phyloP scores from a whole-genome alignment of 768 basidiomycete genomes.

The Serendipita sp. region DNA sequence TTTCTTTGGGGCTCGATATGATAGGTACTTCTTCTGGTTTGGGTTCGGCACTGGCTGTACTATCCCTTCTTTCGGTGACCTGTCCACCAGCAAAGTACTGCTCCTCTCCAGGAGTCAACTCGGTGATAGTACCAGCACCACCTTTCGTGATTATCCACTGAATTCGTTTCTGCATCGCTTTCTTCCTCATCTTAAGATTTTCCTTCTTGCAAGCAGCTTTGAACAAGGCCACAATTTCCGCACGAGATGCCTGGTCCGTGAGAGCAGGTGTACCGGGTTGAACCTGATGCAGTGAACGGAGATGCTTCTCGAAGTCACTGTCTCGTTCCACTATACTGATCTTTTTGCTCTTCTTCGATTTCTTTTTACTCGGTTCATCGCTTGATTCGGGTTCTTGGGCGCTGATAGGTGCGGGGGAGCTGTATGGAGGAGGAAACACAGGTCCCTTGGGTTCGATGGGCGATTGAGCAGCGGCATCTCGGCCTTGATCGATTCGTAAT shows the following conservation, averaged over 20 bases:
- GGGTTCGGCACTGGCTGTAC: too few relatives aligned
- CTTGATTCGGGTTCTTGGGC: neutral
- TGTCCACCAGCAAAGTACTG: neutral
- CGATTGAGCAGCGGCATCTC: slow-evolving; percentile 20
- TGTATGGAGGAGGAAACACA: slow-evolving; percentile 2
- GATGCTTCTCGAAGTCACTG: neutral
- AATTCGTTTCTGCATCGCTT: neutral
- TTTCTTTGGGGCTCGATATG: slow-evolving; percentile 17
- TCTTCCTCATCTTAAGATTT: neutral
- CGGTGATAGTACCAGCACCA: neutral
- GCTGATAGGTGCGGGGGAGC: neutral
- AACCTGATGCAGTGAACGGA: neutral
- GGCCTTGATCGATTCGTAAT: slow-evolving; percentile 21
- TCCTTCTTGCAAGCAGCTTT: neutral
- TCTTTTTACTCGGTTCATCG: neutral
- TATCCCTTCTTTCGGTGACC: neutral
- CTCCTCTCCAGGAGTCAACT: neutral
- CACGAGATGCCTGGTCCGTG: neutral
- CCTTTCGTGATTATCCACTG: slow-evolving; percentile 3
- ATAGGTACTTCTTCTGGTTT: too few relatives aligned
- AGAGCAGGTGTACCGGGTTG: neutral
- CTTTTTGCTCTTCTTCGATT: neutral
- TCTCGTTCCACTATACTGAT: neutral
- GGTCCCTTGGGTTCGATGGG: slow-evolving; percentile 22
- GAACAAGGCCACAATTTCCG: neutral